phyloP scores from a whole-genome alignment of 2,329 filamentous ascomycete species.

The Scedosporium apiospermum region DNA sequence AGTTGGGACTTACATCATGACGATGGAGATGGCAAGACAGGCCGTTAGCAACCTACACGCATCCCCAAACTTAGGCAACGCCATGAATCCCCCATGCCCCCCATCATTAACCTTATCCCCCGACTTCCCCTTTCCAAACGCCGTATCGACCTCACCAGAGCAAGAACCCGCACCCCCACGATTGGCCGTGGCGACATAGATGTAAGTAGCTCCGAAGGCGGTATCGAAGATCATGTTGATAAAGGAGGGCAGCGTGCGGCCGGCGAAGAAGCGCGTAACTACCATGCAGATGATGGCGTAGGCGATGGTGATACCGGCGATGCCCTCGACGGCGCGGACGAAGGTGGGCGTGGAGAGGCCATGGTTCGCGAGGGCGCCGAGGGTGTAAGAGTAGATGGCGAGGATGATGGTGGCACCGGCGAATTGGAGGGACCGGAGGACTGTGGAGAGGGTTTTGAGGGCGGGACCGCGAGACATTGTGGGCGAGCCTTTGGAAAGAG shows the following conservation, averaged over 20 bases:
- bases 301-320: conserved; percentile 63
- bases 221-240: conserved; percentile 69
- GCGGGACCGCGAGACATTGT: neutral
- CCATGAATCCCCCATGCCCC: conserved; percentile 31
- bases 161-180: conserved; percentile 60
- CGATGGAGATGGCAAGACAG: conserved; percentile 67
- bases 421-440: conserved; percentile 66
- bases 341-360: conserved; percentile 51
- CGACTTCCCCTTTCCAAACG: conserved; percentile 56
- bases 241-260: conserved; percentile 61
- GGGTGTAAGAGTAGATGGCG: conserved; percentile 76
- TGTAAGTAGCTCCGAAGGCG: conserved; percentile 65
- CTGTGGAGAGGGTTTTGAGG: conserved; percentile 60
- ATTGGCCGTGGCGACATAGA: conserved; percentile 72
- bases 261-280: conserved; percentile 71
- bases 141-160: conserved; percentile 48
- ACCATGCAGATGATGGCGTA: conserved; percentile 67
- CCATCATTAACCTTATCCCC: conserved; percentile 35
- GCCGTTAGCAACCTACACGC: conserved; percentile 72
- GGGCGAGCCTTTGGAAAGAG: neutral
- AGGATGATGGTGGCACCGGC: conserved; percentile 64
- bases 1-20: conserved; percentile 51
- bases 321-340: conserved; percentile 66
- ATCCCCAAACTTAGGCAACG: conserved; percentile 34
- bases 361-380: conserved; percentile 61